phyloP scores from a whole-genome alignment of 495 filamentous ascomycete genomes.

The Tetracladium marchalianum region DNA sequence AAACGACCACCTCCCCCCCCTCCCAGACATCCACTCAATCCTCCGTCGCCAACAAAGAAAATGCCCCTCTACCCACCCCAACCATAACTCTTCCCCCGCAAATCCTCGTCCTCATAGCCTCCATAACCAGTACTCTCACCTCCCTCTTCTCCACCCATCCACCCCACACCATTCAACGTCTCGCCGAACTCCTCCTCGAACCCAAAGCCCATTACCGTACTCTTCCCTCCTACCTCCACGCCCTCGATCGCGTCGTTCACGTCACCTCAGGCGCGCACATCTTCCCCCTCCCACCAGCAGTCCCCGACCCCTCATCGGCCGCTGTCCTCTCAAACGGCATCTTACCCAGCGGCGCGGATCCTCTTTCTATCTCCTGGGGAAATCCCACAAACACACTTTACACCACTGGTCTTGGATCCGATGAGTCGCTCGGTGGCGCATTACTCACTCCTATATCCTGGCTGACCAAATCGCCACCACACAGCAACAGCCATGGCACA shows the following conservation, averaged over 20 bases:
- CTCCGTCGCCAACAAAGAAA: constrained; percentile 16
- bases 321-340: constrained; percentile 24
- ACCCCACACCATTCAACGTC: constrained; percentile 86
- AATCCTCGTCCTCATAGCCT: constrained; percentile 50
- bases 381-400: constrained; percentile 21
- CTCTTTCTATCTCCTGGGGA: constrained; percentile 22
- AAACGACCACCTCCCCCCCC: constrained; percentile 1
- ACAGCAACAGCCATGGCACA: constrained; percentile 10
- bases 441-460: constrained; percentile 91
- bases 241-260: constrained; percentile 81
- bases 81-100: constrained; percentile 47
- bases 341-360: constrained; percentile 9
- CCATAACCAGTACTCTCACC: constrained; percentile 57
- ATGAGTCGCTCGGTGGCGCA: constrained; percentile 85
- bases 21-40: constrained; percentile 7
- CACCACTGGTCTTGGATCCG: constrained; percentile 49
- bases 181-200: constrained; percentile 78
- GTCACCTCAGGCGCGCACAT: constrained; percentile 74
- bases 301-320: constrained; percentile 36
- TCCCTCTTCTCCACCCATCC: constrained; percentile 62
- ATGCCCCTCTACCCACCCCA: constrained; percentile 14
- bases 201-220: constrained; percentile 72
- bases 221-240: constrained; percentile 76
- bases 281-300: constrained; percentile 68
- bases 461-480: constrained; percentile 33